These are phyloP conservation scores for Corymbia citriodora DNA, from an alignment of 441 rosid species.

Conservation along the genomic window DNA sequence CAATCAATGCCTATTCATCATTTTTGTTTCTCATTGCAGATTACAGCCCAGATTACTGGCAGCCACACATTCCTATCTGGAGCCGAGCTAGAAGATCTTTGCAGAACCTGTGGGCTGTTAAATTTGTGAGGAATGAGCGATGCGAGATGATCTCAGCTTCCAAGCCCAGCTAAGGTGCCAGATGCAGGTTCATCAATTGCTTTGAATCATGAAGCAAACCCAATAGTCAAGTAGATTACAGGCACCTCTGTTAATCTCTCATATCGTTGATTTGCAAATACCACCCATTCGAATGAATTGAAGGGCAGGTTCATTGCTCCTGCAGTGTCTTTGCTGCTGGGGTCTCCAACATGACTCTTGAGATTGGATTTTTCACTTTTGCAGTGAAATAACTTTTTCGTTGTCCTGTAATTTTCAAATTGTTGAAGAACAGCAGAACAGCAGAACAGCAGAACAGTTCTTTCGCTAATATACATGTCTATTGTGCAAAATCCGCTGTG, in stretches of 20 bases:
- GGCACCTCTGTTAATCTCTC: neutral
- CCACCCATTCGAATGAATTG: neutral
- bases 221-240: neutral
- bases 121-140: neutral
- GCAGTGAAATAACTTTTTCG: neutral
- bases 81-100: neutral
- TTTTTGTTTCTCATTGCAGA: slow-evolving; percentile 24
- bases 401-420: neutral
- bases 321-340: neutral
- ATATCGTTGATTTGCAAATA: neutral
- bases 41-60: slow-evolving; percentile 20
- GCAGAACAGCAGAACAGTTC: neutral
- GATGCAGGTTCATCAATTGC: neutral
- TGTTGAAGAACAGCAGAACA: neutral
- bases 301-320: neutral
- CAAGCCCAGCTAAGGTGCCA: neutral
- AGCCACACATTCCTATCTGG: neutral
- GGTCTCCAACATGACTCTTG: neutral
- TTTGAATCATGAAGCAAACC: neutral
- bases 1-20: neutral
- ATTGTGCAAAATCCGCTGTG: neutral
- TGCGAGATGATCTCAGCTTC: neutral
- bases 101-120: neutral
- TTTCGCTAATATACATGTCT: neutral
- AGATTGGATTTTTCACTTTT: neutral